Base-by-base conservation (phyloP, 2,329 filamentous ascomycete genomes). In the Triangularia setosa region DNA sequence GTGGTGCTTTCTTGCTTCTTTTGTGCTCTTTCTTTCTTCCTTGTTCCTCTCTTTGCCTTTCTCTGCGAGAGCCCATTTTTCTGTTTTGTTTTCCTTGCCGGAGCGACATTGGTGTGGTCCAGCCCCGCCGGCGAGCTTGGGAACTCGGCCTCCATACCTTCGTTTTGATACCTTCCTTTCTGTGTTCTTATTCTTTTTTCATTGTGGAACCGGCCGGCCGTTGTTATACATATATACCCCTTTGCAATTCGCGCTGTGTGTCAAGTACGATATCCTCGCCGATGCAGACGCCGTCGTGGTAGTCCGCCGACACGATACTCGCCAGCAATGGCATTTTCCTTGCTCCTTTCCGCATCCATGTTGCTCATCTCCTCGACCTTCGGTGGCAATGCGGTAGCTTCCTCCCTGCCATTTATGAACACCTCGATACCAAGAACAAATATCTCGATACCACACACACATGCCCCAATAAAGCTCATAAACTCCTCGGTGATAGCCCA, bases 301-400 rank as follows among this genome's bases (percentile, higher is more conserved):
- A 69, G 52, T 44, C 54, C 64, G 21, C 33, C 54, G 8, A 61
- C 66, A 52, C 35, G 18, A 27, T 61, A 65, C 25, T 65, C 68
- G 73, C 71, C 66, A 67, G 69, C 66, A 65, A 74, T 74, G 72
- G 73, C 73, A 73, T 58, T 68, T 52, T 62, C 68, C 57, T 67
- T 64, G 40, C 54, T 69, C 40, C 56, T 69, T 61, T 65, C 65
- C 27, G 60, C 63, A 44, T 66, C 66, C 63, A 64, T 69, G 56
- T 66, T 73, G 65, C 68, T 72, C 44, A 52, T 69, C 40, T 67
- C 69, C 28, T 58, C 65, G 48, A 48, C 40, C n/a, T 65, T 69
- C 58, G 65, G 64, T 23, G 33, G 64, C 56, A 53, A 57, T 33
- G 61, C 60, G 7, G 60, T 67, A 33, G 64, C 68, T 57, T 48